Evolutionary conservation across 2,329 filamentous ascomycete genomes (phyloP), one percentile per base, ranked within the genome.

Genomic region (Botrytis cinerea): DNA sequence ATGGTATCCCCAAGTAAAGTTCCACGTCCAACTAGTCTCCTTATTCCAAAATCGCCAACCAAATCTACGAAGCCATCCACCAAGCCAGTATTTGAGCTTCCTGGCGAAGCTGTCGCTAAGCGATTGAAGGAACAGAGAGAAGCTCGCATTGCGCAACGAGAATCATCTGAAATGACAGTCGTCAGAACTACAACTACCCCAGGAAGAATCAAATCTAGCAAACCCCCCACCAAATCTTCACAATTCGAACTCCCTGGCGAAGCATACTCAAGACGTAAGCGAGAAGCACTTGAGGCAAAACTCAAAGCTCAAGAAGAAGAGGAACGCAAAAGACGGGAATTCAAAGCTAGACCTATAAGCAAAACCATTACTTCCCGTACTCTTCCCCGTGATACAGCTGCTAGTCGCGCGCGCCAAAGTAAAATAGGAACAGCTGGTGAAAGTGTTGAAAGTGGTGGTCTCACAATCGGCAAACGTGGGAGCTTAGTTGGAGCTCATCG

Each of bases 161-260:
- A 80, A 78, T 73, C 78, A 73, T 77, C 78, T 75, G 80, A 82
- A 73, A 81, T 83, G 48, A 81, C 80, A 70, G n/a, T 69, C 22
- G 80, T 83, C 68, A 48, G 35, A 38, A 80, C 81, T 61, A 81
- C 81, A 38, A 80, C 80, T 59, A 81, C 82, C 43, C 77, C 82
- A 73, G 82, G 84, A 16, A 81, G 85, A 74, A 81, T 84, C 68
- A 88, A 85, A 78, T 87, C 86, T 32, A 84, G 81, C 64, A 90
- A 86, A 77, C 81, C 83, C n/a, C 84, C 85, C 28, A 87, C 87
- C 1, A 85, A 85, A 38, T 84, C 89, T 18, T 85, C 82, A 9
- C 45, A 38, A 68, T 91, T 91, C 81, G 88, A 91, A 81, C 84
- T 92, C 61, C 89, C 89, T 0, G 89, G 89, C 14, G 90, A 91